A percentile compares a stretch with the other conserved stretches of the same genome.
phyloP scores from a whole-genome alignment of 1,284 basidiomycete genomes.

The Ganoderma lucidum region DNA sequence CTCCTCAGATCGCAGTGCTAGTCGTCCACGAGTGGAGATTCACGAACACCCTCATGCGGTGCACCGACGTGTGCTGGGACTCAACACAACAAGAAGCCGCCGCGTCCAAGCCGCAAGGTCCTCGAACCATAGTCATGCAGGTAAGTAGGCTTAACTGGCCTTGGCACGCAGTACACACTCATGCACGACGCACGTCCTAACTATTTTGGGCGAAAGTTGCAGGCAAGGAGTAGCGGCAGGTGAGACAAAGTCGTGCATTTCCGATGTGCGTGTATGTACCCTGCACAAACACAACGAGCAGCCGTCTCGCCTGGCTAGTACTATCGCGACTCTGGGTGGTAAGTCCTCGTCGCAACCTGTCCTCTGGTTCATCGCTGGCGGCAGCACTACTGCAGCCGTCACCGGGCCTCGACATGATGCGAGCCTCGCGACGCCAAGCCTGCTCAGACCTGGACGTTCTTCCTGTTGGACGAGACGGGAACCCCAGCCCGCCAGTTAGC shows the following conservation, averaged over 20 bases:
- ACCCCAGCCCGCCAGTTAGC: not conserved
- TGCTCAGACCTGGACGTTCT: not conserved
- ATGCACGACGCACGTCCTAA: too few relatives aligned
- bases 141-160: too few relatives aligned
- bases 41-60: too few relatives aligned
- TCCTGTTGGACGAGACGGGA: not conserved
- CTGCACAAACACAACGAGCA: not conserved
- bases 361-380: not conserved
- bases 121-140: too few relatives aligned
- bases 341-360: not conserved
- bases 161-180: too few relatives aligned
- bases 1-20: too few relatives aligned
- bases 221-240: too few relatives aligned
- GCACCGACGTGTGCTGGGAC: too few relatives aligned
- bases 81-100: too few relatives aligned
- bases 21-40: too few relatives aligned
- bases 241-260: not conserved
- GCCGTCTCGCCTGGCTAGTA: not conserved
- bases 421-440: not conserved
- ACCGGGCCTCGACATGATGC: not conserved
- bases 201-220: too few relatives aligned
- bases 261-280: not conserved
- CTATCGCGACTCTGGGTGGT: not conserved
- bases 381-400: not conserved
- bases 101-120: too few relatives aligned